Evolutionary conservation across 169 alveolate genomes (phyloP).

Genomic region (Eimeria sp.): DNA sequence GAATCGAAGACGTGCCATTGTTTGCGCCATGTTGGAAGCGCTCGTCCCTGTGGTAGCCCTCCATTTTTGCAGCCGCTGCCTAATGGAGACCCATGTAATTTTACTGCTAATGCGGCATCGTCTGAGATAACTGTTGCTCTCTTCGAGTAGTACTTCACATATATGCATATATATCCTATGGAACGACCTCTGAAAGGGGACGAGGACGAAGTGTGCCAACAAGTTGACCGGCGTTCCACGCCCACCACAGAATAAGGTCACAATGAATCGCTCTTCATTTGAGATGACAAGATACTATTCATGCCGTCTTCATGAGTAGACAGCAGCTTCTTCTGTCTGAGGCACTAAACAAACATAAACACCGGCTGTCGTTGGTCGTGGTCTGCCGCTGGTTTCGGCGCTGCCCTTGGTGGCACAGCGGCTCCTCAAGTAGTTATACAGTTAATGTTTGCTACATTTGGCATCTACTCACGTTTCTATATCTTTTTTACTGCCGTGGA

Average conservation of each 20-base stretch:
- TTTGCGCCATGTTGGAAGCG: neutral
- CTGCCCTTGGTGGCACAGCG: conserved; percentile 40
- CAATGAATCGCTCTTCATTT: conserved; percentile 10
- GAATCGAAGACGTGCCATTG: neutral
- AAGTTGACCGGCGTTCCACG: neutral
- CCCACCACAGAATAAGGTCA: conserved; percentile 13
- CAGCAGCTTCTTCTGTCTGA: neutral
- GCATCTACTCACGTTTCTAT: neutral
- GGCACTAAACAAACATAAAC: neutral
- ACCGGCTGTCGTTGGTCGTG: neutral
- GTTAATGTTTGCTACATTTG: neutral
- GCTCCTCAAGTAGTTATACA: neutral
- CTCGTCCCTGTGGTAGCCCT: neutral
- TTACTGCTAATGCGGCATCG: neutral
- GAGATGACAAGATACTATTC: neutral
- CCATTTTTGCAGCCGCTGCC: neutral
- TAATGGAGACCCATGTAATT: neutral
- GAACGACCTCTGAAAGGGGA: neutral
- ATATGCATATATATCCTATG: neutral
- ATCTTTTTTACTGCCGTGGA: neutral
- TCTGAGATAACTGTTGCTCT: neutral
- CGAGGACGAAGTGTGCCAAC: neutral
- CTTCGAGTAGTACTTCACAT: neutral
- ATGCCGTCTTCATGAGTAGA: neutral
- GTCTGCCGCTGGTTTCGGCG: conserved; percentile 32